A percentile compares a stretch with the other conserved stretches of the same genome.
Evolutionary conservation across 169 alveolate genomes (phyloP).

Genomic region (Theileria parva): DNA sequence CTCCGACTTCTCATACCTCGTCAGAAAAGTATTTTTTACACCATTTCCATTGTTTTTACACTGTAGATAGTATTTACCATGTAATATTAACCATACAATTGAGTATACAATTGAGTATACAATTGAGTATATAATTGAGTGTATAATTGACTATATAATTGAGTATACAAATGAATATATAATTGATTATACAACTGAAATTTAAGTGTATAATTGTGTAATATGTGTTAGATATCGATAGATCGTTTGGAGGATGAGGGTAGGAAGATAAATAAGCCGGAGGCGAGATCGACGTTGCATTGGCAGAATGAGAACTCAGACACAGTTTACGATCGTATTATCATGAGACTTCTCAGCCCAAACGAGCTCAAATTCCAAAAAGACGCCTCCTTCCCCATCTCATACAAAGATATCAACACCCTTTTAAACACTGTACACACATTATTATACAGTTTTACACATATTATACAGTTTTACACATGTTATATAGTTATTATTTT

Average conservation of each 20-base stretch:
- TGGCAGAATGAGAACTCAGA: slow-evolving; percentile 70
- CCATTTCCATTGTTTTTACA: too few species aligned
- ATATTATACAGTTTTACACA: too few species aligned
- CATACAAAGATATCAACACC: slow-evolving; percentile 79
- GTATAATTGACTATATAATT: too few species aligned
- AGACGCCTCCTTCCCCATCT: slow-evolving; percentile 70
- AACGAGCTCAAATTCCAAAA: slow-evolving; percentile 57
- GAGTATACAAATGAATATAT: too few species aligned
- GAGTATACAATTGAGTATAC: too few species aligned
- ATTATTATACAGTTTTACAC: too few species aligned
- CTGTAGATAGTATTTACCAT: too few species aligned
- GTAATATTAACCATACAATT: too few species aligned
- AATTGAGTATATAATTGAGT: too few species aligned
- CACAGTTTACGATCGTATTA: slow-evolving; percentile 75
- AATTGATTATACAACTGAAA: too few species aligned
- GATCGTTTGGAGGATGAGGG: slow-evolving; percentile 89
- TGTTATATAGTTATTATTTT: too few species aligned
- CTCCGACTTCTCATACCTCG: slow-evolving; percentile 82
- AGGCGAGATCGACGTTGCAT: slow-evolving; percentile 70
- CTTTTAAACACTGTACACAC: slow-evolving; percentile 60
- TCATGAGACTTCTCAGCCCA: slow-evolving; percentile 66
- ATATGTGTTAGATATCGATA: slow-evolving; percentile 75
- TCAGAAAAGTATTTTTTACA: slow-evolving; percentile 60
- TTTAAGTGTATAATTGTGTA: too few species aligned
- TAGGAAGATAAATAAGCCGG: slow-evolving; percentile 80